Evolutionary conservation across 2,329 filamentous ascomycete species (phyloP).

Genomic region (Macrophomina phaseolina): DNA sequence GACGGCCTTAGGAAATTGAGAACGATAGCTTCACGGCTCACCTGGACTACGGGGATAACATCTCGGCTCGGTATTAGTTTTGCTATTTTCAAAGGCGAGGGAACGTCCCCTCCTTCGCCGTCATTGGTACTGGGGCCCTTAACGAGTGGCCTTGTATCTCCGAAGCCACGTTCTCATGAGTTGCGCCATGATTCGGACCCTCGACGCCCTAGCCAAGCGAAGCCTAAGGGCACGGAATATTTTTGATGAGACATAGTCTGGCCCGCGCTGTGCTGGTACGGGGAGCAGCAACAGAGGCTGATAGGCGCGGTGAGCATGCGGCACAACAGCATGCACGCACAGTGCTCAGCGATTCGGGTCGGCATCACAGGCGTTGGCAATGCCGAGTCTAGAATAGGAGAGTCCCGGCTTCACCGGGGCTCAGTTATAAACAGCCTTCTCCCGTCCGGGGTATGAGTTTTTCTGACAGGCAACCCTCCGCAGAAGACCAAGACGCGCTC

Average conservation of each 20-base stretch:
- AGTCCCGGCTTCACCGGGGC: neutral
- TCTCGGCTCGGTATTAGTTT: too few species aligned
- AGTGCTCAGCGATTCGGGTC: neutral
- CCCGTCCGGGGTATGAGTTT: neutral
- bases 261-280: neutral
- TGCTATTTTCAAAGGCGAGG: too few species aligned
- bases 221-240: neutral
- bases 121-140: neutral
- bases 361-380: neutral
- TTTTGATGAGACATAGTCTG: neutral
- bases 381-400: neutral
- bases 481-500: neutral
- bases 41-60: too few species aligned
- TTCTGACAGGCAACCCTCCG: neutral
- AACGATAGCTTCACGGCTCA: too few species aligned
- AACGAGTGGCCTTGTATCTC: neutral
- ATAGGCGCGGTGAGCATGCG: neutral
- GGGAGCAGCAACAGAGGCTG: neutral
- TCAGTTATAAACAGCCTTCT: neutral
- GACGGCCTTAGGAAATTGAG: too few species aligned
- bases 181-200: neutral
- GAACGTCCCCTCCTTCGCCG: too few species aligned
- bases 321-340: neutral
- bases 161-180: neutral
- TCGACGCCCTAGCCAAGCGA: neutral